Conservation (phyloP, 1,284 basidiomycete genomes). For the Coriolopsis trogii region DNA sequence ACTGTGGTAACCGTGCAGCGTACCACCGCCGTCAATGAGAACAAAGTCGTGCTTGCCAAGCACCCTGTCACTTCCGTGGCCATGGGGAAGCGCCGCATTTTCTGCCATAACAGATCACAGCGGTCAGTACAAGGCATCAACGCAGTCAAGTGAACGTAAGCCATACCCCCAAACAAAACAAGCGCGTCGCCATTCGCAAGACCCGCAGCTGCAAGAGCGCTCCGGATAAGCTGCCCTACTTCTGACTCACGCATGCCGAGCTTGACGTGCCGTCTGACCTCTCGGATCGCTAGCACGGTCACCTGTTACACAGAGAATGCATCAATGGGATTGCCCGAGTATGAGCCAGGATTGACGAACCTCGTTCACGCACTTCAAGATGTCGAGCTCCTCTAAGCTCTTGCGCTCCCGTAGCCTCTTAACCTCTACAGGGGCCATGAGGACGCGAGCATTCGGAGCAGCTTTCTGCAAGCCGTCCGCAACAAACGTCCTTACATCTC, state of each 20-base stretch:
- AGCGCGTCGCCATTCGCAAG: constrained; percentile 61
- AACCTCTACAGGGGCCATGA: constrained; percentile 57
- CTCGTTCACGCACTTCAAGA: constrained; percentile 82
- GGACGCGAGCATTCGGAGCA: constrained; percentile 42
- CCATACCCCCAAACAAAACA: constrained; percentile 77
- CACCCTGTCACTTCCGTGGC: constrained; percentile 68
- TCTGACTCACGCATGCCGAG: constrained; percentile 80
- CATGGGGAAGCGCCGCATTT: constrained; percentile 86
- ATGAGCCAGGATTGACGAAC: constrained; percentile 40
- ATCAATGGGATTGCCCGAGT: background rate
- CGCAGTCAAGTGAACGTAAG: too few species aligned
- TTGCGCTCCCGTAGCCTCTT: constrained; percentile 73
- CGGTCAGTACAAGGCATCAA: too few species aligned
- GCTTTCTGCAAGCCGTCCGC: constrained; percentile 59
- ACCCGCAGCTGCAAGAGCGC: constrained; percentile 60
- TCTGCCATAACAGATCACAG: constrained; percentile 45
- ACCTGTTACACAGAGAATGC: constrained; percentile 45
- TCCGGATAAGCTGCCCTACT: constrained; percentile 56
- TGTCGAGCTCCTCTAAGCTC: constrained; percentile 66
- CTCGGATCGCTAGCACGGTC: constrained; percentile 74
- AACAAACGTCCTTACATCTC: constrained; percentile 59
- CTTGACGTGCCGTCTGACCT: constrained; percentile 61
- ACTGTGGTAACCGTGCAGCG: constrained; percentile 73
- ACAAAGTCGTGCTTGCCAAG: constrained; percentile 65
- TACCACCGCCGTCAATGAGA: constrained; percentile 78